Conservation (phyloP, 257 asterid genomes). For the Petrea volubilis region DNA sequence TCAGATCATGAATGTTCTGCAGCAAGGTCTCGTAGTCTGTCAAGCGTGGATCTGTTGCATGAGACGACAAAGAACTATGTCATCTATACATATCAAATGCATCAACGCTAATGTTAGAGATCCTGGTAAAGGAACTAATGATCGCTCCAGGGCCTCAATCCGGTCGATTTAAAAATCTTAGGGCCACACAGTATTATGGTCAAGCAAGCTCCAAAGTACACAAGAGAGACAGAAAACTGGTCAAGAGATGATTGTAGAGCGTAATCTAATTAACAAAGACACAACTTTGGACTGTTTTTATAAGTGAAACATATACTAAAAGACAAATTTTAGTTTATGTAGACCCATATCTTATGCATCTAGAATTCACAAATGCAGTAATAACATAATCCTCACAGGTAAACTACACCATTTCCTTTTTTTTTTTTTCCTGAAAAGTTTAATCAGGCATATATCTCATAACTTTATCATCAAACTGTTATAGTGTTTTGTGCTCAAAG, state of each 20-base stretch:
- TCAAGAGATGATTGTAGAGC: background rate
- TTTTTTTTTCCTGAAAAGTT: no score
- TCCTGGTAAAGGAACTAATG: background rate
- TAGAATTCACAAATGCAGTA: no score
- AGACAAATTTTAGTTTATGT: background rate
- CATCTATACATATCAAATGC: background rate
- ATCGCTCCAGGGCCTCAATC: background rate
- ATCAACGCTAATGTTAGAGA: background rate
- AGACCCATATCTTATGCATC: no score
- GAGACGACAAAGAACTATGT: background rate
- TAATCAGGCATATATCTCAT: no score
- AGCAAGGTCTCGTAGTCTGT: conserved; percentile 71
- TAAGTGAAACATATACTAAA: background rate
- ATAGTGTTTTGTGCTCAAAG: no score
- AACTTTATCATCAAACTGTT: no score
- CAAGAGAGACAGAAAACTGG: background rate
- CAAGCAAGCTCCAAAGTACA: background rate
- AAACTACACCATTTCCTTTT: no score
- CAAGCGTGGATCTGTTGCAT: conserved; percentile 64
- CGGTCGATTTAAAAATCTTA: background rate
- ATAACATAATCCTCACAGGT: no score
- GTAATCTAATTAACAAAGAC: no score
- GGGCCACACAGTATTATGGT: background rate
- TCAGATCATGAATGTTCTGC: conserved; percentile 55
- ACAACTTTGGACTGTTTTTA: background rate